phyloP scores from a whole-genome alignment of 768 basidiomycete genomes.

The Hypsizygus marmoreus region DNA sequence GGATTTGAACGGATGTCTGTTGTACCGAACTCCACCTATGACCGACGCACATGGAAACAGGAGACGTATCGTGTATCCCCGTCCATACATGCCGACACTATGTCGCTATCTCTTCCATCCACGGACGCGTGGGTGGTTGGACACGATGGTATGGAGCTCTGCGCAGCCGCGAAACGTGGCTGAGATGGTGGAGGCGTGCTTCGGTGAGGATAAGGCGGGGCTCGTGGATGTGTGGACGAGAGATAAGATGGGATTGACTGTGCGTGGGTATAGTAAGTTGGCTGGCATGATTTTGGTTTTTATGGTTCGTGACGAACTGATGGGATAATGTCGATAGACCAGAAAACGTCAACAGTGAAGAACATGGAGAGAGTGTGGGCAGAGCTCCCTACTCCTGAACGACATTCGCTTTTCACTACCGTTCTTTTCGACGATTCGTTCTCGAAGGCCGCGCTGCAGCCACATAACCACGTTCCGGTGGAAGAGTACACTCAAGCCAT shows the following conservation, averaged over 20 bases:
- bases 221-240: constrained; percentile 75
- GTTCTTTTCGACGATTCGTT: constrained; percentile 55
- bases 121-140: constrained; percentile 60
- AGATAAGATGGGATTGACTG: constrained; percentile 65
- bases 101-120: constrained; percentile 60
- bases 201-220: constrained; percentile 40
- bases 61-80: too few species aligned
- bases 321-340: constrained; percentile 25
- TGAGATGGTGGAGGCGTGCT: constrained; percentile 68
- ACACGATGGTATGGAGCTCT: constrained; percentile 86
- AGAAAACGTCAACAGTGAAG: constrained; percentile 60
- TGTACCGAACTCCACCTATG: too few species aligned
- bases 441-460: constrained; percentile 60
- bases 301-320: neutral
- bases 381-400: constrained; percentile 23
- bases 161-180: constrained; percentile 76
- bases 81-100: constrained; percentile 70
- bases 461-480: constrained; percentile 78
- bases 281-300: neutral
- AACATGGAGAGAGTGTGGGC: constrained; percentile 70
- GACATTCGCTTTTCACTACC: constrained; percentile 44
- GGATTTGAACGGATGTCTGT: too few species aligned
- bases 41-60: too few species aligned
- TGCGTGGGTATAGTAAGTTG: constrained; percentile 62
- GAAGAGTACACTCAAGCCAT: constrained; percentile 52